phyloP scores from a whole-genome alignment of 202 grass and related monocot genomes.

The Carex arenaria region DNA sequence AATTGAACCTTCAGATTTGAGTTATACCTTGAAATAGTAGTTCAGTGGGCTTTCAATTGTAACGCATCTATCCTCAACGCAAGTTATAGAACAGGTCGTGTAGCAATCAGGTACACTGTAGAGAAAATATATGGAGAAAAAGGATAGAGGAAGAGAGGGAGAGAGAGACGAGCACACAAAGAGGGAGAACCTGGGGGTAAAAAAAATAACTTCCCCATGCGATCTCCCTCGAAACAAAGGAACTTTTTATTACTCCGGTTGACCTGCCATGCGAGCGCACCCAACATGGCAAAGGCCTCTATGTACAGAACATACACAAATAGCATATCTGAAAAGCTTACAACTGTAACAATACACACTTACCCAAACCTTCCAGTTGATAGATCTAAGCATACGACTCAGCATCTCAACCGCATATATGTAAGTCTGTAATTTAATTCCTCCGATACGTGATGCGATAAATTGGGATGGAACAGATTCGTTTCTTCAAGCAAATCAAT shows the following conservation, averaged over 20 bases:
- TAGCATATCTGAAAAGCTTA: neutral
- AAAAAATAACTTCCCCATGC: neutral
- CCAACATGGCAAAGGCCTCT: conserved; percentile 17
- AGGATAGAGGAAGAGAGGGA: neutral
- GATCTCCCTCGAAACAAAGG: neutral
- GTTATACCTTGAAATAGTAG: neutral
- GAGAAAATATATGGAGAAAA: too few species aligned
- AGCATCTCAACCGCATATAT: neutral
- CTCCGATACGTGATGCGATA: too few species aligned
- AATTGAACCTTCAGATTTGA: neutral
- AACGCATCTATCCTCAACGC: too few species aligned
- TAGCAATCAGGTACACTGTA: too few species aligned
- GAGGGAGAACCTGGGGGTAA: neutral
- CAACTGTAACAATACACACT: neutral
- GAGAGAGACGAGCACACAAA: neutral
- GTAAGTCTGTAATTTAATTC: neutral
- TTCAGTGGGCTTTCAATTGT: too few species aligned
- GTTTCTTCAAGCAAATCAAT: neutral
- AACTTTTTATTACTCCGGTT: neutral
- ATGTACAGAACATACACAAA: neutral
- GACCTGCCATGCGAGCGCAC: conserved; percentile 20
- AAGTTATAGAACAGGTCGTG: too few species aligned
- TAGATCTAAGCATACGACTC: neutral
- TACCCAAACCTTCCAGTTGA: neutral
- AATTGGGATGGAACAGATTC: neutral